Conservation (phyloP, 441 rosid species). For the Melastoma candidum region DNA sequence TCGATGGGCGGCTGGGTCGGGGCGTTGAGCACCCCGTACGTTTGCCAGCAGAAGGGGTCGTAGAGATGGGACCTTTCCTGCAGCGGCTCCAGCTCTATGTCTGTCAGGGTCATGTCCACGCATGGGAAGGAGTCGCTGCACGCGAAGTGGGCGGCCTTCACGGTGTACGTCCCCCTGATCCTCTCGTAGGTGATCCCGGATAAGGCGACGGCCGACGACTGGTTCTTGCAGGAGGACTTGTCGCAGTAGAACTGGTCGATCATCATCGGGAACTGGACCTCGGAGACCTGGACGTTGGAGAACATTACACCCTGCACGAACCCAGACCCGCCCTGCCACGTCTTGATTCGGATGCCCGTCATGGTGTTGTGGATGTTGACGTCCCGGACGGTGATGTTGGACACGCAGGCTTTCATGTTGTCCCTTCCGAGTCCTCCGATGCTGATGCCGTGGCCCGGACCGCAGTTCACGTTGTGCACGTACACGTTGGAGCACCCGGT, state of each 20-base stretch:
- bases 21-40: constrained; percentile 12
- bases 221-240: constrained; percentile 17
- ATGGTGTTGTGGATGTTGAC: constrained; percentile 75
- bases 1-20: constrained; percentile 14
- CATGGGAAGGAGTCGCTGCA: constrained; percentile 18
- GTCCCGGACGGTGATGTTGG: constrained; percentile 85
- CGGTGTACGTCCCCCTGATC: constrained; percentile 18
- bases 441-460: constrained; percentile 99
- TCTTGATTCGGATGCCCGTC: constrained; percentile 92
- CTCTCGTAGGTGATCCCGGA: constrained; percentile 18
- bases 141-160: constrained; percentile 15
- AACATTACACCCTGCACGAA: constrained; percentile 16
- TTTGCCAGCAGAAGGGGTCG: constrained; percentile 18
- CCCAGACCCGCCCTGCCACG: constrained; percentile 54
- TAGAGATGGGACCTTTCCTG: constrained; percentile 16
- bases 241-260: constrained; percentile 15
- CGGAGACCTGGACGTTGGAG: constrained; percentile 15
- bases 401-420: constrained; percentile 86
- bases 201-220: constrained; percentile 14
- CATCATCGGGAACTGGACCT: constrained; percentile 15
- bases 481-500: constrained; percentile 88
- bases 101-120: constrained; percentile 10
- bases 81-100: constrained; percentile 11
- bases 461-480: constrained; percentile 80
- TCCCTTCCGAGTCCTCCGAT: constrained; percentile 90